These are phyloP conservation scores for Salix viminalis DNA, from an alignment of 345 rosid species.

Conservation along the genomic window DNA sequence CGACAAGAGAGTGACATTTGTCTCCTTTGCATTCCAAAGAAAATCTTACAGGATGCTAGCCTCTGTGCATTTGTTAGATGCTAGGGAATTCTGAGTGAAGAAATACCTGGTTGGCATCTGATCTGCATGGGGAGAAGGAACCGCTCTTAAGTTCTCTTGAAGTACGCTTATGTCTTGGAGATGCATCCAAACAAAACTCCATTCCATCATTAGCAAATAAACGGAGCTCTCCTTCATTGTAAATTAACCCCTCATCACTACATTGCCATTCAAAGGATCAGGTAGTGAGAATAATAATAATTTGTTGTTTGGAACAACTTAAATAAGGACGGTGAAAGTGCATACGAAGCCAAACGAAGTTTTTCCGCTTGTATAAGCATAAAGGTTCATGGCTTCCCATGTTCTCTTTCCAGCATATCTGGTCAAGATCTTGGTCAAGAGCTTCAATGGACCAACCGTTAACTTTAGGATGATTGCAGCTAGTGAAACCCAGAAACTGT, in stretches of 20 bases:
- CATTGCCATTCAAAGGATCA: conserved; percentile 17
- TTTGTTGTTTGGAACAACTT: conserved; percentile 1
- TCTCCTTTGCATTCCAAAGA: neutral
- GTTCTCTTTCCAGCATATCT: conserved; percentile 67
- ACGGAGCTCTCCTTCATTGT: conserved; percentile 40
- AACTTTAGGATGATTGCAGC: conserved; percentile 63
- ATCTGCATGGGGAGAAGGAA: conserved; percentile 62
- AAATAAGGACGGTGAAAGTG: neutral
- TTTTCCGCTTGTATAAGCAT: conserved; percentile 67
- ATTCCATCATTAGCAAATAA: conserved; percentile 47
- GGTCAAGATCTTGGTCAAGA: conserved; percentile 38
- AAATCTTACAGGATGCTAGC: neutral
- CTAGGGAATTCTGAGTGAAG: neutral
- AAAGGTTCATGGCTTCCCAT: conserved; percentile 33
- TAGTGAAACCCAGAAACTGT: conserved; percentile 51
- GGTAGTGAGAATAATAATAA: neutral
- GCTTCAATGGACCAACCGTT: conserved; percentile 54
- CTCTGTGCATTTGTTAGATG: neutral
- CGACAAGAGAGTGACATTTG: neutral
- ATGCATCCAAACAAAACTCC: conserved; percentile 69
- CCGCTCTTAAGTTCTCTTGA: conserved; percentile 54
- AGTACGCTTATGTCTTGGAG: conserved; percentile 59
- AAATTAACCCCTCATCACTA: conserved; percentile 52
- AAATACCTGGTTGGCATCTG: conserved; percentile 77
- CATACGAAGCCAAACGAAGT: conserved; percentile 47